A percentile compares a stretch with the other conserved stretches of the same genome.
Evolutionary conservation across 192 early-diverging fungal species (phyloP).

Genomic region (Coemansia sp.): DNA sequence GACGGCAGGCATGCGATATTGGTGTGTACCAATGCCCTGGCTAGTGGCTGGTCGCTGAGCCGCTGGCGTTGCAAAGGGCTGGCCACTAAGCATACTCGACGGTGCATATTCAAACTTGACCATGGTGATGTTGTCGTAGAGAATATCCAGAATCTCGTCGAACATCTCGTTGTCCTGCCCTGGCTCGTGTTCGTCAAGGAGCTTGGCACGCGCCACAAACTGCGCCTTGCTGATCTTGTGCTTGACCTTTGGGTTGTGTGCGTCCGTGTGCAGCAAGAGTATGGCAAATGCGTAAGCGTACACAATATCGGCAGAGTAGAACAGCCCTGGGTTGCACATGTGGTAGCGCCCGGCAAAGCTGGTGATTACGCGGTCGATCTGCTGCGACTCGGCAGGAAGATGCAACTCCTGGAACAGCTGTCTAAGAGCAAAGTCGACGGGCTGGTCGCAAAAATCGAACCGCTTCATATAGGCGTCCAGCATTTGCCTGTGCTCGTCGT

Average conservation of each 20-base stretch:
- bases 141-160: slow-evolving; percentile 70
- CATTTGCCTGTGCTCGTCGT: slow-evolving; percentile 58
- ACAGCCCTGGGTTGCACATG: slow-evolving; percentile 64
- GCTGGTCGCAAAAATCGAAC: slow-evolving; percentile 62
- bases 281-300: slow-evolving; percentile 80
- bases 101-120: slow-evolving; percentile 52
- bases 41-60: not conserved
- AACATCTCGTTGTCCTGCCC: slow-evolving; percentile 55
- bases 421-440: slow-evolving; percentile 67
- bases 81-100: slow-evolving; percentile 1
- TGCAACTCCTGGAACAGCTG: slow-evolving; percentile 70
- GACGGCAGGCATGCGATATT: not conserved
- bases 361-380: slow-evolving; percentile 78
- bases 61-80: not conserved
- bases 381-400: slow-evolving; percentile 78
- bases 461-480: slow-evolving; percentile 60
- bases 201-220: slow-evolving; percentile 69
- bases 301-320: slow-evolving; percentile 62
- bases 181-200: slow-evolving; percentile 61
- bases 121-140: slow-evolving; percentile 55
- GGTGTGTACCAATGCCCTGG: not conserved
- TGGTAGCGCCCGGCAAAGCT: slow-evolving; percentile 74
- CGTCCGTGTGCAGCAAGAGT: slow-evolving; percentile 82
- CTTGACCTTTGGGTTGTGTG: slow-evolving; percentile 77
- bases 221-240: slow-evolving; percentile 82